Evolutionary conservation across 2,329 filamentous ascomycete species (phyloP), one percentile per base, ranked within the genome.

Genomic region (Talaromyces verruculosus): DNA sequence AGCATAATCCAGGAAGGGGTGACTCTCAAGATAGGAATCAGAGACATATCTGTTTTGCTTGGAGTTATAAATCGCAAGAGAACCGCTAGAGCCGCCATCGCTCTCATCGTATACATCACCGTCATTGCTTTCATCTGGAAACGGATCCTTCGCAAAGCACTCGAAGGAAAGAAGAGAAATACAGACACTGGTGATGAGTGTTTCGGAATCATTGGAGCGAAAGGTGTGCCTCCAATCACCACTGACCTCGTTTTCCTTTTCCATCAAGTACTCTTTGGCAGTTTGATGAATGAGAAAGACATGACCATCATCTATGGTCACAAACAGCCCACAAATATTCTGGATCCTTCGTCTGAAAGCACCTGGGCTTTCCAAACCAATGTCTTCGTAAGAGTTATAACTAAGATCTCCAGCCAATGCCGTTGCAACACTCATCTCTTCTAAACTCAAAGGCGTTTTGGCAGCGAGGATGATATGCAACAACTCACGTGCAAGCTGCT

Each of bases 381-480:
- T 58, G 2, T 59, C 41, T n/a, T 55, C 57, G 28, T 65, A 61
- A 13, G 57, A 65, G 8, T n/a, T 35, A n/a, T 61, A 53, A 35
- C 22, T 66, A 68, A 7, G 68, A 65, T 30, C 58, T 39, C 19
- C 49, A n/a, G 59, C 60, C 4, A 71, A 67, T 8, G 64, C 67
- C 17, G 67, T 35, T 5, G 67, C 60, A 43, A 68, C 37, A 19
- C 64, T 62, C 67, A 72, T 67, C 55, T 72, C 70, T 45, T 43
- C 35, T 3, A 71, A 3, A 1, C 60, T 67, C 22, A 71, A 45
- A 5, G 70, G 69, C 3, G 63, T 60, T 59, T 53, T 55, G 5
- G 70, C 71, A 17, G 39, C 68, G 15, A 72, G 43, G 15, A 72
- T 65, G n/a, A 71, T 71, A 22, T 66, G 69, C 4, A 72, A 45